These are phyloP conservation scores for Amylocarpus encephaloides DNA, from an alignment of 2,329 filamentous ascomycete genomes.

Conservation along the genomic window DNA sequence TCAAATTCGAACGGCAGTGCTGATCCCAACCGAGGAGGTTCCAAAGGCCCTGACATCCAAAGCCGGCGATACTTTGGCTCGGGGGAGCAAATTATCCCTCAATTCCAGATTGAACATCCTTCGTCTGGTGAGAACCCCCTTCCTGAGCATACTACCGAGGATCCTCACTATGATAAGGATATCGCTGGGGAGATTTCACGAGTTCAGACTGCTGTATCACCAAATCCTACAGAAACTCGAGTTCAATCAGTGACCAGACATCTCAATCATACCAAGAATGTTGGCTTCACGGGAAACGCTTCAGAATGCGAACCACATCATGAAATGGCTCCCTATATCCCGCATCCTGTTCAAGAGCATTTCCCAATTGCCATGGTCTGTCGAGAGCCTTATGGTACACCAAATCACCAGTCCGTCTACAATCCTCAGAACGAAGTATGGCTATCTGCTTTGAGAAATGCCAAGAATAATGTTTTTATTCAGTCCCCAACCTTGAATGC, in stretches of 20 bases:
- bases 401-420: constrained; percentile 52
- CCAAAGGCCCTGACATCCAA: constrained; percentile 17
- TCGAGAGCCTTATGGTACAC: constrained; percentile 58
- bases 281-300: constrained; percentile 43
- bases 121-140: constrained; percentile 27
- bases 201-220: constrained; percentile 51
- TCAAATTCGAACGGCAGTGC: neutral
- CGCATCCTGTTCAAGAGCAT: constrained; percentile 44
- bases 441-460: constrained; percentile 62
- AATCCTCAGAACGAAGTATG: constrained; percentile 73
- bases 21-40: neutral
- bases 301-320: constrained; percentile 47
- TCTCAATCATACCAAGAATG: constrained; percentile 56
- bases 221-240: constrained; percentile 43
- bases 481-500: constrained; percentile 75
- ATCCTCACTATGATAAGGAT: constrained; percentile 58
- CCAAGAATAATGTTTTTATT: constrained; percentile 61
- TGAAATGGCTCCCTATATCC: constrained; percentile 61
- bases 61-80: constrained; percentile 22
- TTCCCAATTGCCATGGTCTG: constrained; percentile 69
- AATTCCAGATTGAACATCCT: constrained; percentile 4
- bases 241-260: constrained; percentile 57
- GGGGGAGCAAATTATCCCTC: constrained; percentile 16
- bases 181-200: constrained; percentile 55
- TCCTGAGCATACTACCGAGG: constrained; percentile 49